phyloP scores from a whole-genome alignment of 2,329 filamentous ascomycete genomes.

The Neonectria neomacrospora region DNA sequence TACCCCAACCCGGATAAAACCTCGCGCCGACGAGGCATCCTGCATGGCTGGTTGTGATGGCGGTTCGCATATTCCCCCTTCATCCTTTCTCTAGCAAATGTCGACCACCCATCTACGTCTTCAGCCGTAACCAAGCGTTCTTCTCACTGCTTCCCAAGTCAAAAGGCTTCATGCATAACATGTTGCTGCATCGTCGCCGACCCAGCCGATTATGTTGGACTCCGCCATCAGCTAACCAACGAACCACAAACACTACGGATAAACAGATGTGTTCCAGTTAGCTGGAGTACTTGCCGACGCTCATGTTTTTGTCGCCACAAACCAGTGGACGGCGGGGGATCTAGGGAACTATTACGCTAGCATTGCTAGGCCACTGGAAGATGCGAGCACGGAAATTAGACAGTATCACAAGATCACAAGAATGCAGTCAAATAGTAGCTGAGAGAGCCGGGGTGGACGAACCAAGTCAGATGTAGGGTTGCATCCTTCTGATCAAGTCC shows the following conservation, averaged over 20 bases:
- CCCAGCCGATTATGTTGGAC: constrained; percentile 29
- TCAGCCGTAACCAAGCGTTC: constrained; percentile 11
- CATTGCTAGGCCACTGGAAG: constrained; percentile 19
- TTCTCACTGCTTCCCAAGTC: constrained; percentile 29
- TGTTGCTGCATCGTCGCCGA: constrained; percentile 17
- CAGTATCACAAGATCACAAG: too few relatives aligned
- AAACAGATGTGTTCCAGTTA: constrained; percentile 33
- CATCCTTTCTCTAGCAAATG: too few relatives aligned
- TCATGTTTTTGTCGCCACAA: constrained; percentile 32
- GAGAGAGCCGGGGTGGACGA: too few relatives aligned
- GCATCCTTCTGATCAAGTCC: too few relatives aligned
- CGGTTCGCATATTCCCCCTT: too few relatives aligned
- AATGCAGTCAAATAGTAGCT: too few relatives aligned
- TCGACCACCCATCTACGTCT: too few relatives aligned
- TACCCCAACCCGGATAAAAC: too few relatives aligned
- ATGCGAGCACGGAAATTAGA: neutral
- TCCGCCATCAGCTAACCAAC: constrained; percentile 32
- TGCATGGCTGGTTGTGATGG: too few relatives aligned
- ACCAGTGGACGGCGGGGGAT: constrained; percentile 34
- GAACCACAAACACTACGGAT: constrained; percentile 32
- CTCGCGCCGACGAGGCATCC: too few relatives aligned
- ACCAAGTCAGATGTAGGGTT: too few relatives aligned
- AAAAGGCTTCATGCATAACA: constrained; percentile 17
- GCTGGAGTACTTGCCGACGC: constrained; percentile 35
- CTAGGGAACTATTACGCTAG: constrained; percentile 29